These are phyloP conservation scores for Didymellaceae sp. DNA, from an alignment of 2,329 filamentous ascomycete genomes.

Conservation along the genomic window DNA sequence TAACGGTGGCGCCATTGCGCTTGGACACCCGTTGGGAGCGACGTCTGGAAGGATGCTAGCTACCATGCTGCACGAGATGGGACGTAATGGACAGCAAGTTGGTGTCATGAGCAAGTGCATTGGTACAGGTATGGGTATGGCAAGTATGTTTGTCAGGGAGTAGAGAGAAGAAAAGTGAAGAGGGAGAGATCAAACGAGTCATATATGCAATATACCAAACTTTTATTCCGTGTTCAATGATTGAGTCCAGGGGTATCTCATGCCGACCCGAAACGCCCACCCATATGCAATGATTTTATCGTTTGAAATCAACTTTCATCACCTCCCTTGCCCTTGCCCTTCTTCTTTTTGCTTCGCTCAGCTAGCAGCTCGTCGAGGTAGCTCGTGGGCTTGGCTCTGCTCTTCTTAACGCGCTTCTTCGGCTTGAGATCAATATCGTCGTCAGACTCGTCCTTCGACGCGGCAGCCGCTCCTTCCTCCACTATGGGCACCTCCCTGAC, in stretches of 20 bases:
- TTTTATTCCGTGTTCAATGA: neutral
- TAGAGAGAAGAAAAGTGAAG: constrained; percentile 26
- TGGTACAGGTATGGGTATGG: constrained; percentile 61
- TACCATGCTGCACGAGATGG: constrained; percentile 73
- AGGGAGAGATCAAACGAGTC: neutral
- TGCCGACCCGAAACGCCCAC: constrained; percentile 1
- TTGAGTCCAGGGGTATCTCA: constrained; percentile 11
- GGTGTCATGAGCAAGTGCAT: constrained; percentile 91
- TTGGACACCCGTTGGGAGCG: constrained; percentile 89
- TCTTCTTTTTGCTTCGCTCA: constrained; percentile 59
- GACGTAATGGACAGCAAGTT: constrained; percentile 71
- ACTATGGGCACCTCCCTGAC: neutral
- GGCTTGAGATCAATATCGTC: constrained; percentile 16
- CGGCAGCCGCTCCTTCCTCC: neutral
- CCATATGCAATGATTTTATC: constrained; percentile 1
- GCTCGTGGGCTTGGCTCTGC: constrained; percentile 51
- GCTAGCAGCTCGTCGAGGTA: constrained; percentile 63
- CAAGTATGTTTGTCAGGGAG: constrained; percentile 58
- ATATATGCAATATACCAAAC: constrained; percentile 3
- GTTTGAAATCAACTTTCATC: neutral
- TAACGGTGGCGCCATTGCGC: constrained; percentile 90
- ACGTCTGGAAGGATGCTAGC: constrained; percentile 83
- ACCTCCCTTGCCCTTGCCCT: constrained; percentile 35
- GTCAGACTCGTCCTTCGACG: constrained; percentile 1
- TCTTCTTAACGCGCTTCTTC: constrained; percentile 25